Evolutionary conservation across 768 basidiomycete species (phyloP), one percentile per base, ranked within the genome.

Genomic region (Boletus speciosus): DNA sequence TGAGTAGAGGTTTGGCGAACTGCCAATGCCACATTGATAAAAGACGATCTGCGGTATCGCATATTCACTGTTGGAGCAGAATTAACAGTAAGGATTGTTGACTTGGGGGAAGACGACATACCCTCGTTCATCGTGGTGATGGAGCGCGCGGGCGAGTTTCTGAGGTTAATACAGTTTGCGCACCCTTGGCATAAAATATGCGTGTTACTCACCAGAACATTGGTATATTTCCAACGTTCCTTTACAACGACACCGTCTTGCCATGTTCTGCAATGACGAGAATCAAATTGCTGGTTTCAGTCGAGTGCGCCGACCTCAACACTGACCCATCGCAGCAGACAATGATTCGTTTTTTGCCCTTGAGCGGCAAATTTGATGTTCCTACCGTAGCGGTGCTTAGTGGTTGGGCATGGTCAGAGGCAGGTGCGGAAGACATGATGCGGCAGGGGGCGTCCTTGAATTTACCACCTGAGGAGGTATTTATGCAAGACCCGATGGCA

Each of bases 261-360:
- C 85, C 87, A 88, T 19, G 86, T 89, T 40, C 86, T 89, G 47
- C 8, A 11, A 40, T 36, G 32, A 34, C 23, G 41, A 45, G 27
- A 38, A 37, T 48, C n/a, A 59, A 16, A 54, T 21, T 40, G 47
- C 47, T 35, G 14, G 16, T 25, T 37, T 16, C 49, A 43, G 40
- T 31, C 23, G n/a, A 36, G 19, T 14, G 21, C 14, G 36, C 19
- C 34, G 15, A 51, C 23, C 16, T 12, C 32, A 15, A 16, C 40
- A 67, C 80, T 61, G 55, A 84, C 88, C 88, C 88, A 62, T 90
- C 88, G 57, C 88, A 90, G 60, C 86, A 89, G 36, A 90, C 76
- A 29, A 88, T 75, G 45, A 90, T 80, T 49, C 88, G 75, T 62
- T 88, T 88, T 55, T 72, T 76, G 4, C 71, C 58, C 50, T 52